phyloP scores from a whole-genome alignment of 2,329 filamentous ascomycete genomes.

The Botrytis pseudocinerea region DNA sequence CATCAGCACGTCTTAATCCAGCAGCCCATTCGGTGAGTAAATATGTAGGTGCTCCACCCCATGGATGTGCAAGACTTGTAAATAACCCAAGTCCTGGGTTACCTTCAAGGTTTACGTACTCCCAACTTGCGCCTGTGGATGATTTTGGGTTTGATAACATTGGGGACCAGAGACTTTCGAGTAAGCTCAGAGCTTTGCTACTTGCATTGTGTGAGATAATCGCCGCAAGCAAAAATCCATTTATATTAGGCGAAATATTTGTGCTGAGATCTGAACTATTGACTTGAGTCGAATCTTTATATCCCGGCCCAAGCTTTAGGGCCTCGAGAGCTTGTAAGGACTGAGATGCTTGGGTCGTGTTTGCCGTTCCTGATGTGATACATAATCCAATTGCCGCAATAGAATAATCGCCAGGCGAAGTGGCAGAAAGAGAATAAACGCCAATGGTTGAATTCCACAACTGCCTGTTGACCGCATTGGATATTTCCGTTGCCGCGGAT shows the following conservation, averaged over 20 bases:
- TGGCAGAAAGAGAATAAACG: conserved; percentile 39
- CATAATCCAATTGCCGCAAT: conserved; percentile 27
- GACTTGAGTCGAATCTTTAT: not conserved
- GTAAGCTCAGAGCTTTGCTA: conserved; percentile 32
- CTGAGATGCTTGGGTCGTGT: not conserved
- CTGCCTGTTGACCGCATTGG: conserved; percentile 37
- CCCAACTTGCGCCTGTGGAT: conserved; percentile 47
- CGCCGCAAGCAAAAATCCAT: conserved; percentile 9
- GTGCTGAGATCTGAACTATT: not conserved
- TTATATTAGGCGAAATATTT: not conserved
- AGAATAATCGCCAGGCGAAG: conserved; percentile 39
- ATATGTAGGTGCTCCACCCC: conserved; percentile 49
- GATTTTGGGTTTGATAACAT: conserved; percentile 45
- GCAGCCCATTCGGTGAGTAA: conserved; percentile 36
- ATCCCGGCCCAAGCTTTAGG: not conserved
- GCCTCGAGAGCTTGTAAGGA: not conserved
- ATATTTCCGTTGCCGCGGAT: conserved; percentile 32
- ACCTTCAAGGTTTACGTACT: conserved; percentile 43
- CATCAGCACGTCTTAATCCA: not conserved
- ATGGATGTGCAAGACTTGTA: conserved; percentile 48
- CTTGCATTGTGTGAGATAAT: not conserved
- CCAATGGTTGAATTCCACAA: conserved; percentile 42
- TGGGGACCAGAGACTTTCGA: conserved; percentile 45
- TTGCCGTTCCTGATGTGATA: not conserved
- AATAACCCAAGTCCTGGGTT: conserved; percentile 46